phyloP scores from a whole-genome alignment of 148 eudicot genomes.

The Polygonum aviculare region DNA sequence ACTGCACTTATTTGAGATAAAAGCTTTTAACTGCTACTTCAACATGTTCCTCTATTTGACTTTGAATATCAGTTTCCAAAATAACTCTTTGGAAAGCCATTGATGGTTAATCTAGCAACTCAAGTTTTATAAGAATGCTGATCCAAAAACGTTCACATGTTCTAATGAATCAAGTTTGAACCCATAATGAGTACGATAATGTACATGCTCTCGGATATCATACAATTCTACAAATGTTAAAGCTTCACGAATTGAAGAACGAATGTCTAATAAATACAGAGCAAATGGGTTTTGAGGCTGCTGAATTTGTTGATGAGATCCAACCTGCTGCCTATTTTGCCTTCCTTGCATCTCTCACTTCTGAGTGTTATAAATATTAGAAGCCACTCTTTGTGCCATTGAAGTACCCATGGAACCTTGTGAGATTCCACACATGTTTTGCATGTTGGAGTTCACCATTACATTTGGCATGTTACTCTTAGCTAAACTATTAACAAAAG shows the following conservation, averaged over 20 bases:
- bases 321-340: constrained; percentile 48
- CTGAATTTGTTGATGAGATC: constrained; percentile 36
- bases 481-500: constrained; percentile 43
- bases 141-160: not conserved
- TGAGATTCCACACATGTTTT: constrained; percentile 47
- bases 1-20: not conserved
- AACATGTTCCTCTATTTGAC: not conserved
- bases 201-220: not conserved
- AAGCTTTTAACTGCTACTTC: not conserved
- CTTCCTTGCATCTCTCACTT: constrained; percentile 66
- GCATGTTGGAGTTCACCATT: constrained; percentile 54
- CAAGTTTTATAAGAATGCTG: not conserved
- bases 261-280: constrained; percentile 18
- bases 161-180: not conserved
- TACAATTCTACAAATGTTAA: not conserved
- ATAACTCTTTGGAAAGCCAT: not conserved
- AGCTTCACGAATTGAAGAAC: not conserved
- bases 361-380: constrained; percentile 57
- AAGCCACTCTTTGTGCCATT: constrained; percentile 62
- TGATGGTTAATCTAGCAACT: not conserved
- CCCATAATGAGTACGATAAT: not conserved
- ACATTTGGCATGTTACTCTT: constrained; percentile 56
- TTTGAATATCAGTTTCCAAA: no score
- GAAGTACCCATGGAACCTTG: constrained; percentile 64
- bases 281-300: constrained; percentile 51